phyloP scores from a whole-genome alignment of 805 yeast species.

The Candida succiphila region DNA sequence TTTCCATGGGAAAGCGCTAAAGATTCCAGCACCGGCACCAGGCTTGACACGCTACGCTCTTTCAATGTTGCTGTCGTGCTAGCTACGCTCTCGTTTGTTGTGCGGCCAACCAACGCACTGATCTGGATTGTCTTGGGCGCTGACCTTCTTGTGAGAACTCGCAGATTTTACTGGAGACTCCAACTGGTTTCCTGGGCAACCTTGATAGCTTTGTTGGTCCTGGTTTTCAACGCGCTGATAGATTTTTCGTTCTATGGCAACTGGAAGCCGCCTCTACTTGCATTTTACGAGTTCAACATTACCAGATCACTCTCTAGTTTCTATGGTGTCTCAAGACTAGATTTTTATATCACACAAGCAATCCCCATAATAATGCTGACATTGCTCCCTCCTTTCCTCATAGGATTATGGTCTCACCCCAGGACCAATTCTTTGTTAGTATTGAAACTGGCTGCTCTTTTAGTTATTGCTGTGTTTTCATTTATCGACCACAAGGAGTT shows the following conservation, averaged over 20 bases:
- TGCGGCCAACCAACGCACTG: constrained; percentile 77
- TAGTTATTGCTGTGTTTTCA: constrained; percentile 51
- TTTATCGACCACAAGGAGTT: constrained; percentile 78
- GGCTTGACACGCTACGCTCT: constrained; percentile 6
- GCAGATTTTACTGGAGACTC: no score
- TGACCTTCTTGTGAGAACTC: constrained; percentile 12
- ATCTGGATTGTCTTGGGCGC: constrained; percentile 65
- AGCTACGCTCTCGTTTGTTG: constrained; percentile 56
- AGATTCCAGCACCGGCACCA: constrained; percentile 4
- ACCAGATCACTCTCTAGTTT: constrained; percentile 62
- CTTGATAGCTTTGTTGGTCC: constrained; percentile 10
- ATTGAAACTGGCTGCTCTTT: constrained; percentile 16
- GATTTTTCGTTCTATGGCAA: constrained; percentile 55
- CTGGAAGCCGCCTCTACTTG: constrained; percentile 50
- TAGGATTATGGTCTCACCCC: constrained; percentile 22
- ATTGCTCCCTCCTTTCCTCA: constrained; percentile 50
- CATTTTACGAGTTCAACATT: constrained; percentile 73
- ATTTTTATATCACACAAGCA: constrained; percentile 77
- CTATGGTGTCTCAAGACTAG: constrained; percentile 80
- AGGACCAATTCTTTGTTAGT: constrained; percentile 6
- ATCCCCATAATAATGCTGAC: constrained; percentile 67
- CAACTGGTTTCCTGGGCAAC: constrained; percentile 3
- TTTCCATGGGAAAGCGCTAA: no score
- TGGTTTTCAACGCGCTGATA: constrained; percentile 28
- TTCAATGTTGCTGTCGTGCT: not conserved